Base-by-base conservation (phyloP, 306 rosid species). In the Corylus heterophylla region DNA sequence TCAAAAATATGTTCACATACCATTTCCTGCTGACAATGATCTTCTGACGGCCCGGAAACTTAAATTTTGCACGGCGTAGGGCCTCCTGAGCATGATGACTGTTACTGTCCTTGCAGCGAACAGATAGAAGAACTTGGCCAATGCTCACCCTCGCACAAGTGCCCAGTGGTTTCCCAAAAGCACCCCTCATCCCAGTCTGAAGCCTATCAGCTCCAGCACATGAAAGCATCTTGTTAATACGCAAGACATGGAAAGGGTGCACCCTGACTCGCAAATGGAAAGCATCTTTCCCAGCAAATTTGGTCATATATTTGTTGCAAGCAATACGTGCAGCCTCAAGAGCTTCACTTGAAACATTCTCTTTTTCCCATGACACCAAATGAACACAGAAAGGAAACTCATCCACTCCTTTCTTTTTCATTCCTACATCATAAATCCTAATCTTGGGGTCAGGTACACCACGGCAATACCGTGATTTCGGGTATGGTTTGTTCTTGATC, bases 371-470 rank as follows among this genome's bases (percentile, higher is more conserved):
- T 0, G 93, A 88, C 44, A 93, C 98, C 29, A 93, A 86, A 78
- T 93, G 98, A 25, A 93, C 97, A 3, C 95, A 93, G 88, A 91
- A 93, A 2, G 98, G 98, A 75, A 93, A 93, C 82, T 93, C 98
- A 61, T 93, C 97, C 27, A 91, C 97, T 51, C 97, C 98, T 64
- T 91, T 93, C 93, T 81, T 93, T 84, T 93, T 93, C 97, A 90
- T 91, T 3, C 98, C 98, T 31, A 93, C 98, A 79, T 93, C 98
- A 54, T 93, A 93, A 82, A 93, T 93, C 56, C 98, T 88, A 85
- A 93, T 93, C 90, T 93, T 93, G 0, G 98, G 87, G 83, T 93
- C 97, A 12, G 98, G 97, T 63, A 93, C 98, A 79, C 98, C 98
- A 63, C 97, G 97, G 52, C 97, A 93, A 74, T 73, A 94, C 12